phyloP scores from a whole-genome alignment of 805 yeast species.

The Ogataea dorogensis region DNA sequence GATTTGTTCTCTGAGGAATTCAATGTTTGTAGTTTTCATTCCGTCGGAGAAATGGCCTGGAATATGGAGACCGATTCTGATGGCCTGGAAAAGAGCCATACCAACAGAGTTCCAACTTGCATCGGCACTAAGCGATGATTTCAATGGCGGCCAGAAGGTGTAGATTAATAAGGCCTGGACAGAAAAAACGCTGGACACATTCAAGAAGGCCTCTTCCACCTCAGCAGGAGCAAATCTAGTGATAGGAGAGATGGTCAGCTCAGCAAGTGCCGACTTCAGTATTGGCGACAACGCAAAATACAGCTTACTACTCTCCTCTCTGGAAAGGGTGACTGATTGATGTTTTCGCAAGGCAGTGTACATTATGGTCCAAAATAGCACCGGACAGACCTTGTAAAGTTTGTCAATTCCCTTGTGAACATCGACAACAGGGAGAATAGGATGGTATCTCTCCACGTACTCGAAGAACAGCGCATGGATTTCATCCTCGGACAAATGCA shows the following conservation, averaged over 20 bases:
- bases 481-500: slow-evolving; percentile 57
- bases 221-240: slow-evolving; percentile 79
- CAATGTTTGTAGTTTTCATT: slow-evolving; percentile 43
- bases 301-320: slow-evolving; percentile 36
- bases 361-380: slow-evolving; percentile 91
- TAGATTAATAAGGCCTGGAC: slow-evolving; percentile 89
- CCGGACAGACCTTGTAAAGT: slow-evolving; percentile 76
- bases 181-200: slow-evolving; percentile 87
- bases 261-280: slow-evolving; percentile 76
- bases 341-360: slow-evolving; percentile 76
- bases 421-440: slow-evolving; percentile 85
- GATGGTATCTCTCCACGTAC: slow-evolving; percentile 76
- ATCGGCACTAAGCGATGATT: slow-evolving; percentile 92
- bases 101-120: slow-evolving; percentile 96
- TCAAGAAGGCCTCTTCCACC: slow-evolving; percentile 75
- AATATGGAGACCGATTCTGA: slow-evolving; percentile 85
- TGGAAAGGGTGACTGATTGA: slow-evolving; percentile 30
- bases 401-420: slow-evolving; percentile 77
- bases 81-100: slow-evolving; percentile 88
- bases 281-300: slow-evolving; percentile 63
- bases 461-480: slow-evolving; percentile 65
- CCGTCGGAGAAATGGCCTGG: slow-evolving; percentile 61
- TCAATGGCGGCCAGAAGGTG: slow-evolving; percentile 94
- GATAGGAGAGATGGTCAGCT: slow-evolving; percentile 86
- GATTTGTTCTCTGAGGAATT: slow-evolving; percentile 68